A percentile compares a stretch with the other conserved stretches of the same genome.
Conservation (phyloP, 805 yeast species). For the Spathaspora sp. region DNA sequence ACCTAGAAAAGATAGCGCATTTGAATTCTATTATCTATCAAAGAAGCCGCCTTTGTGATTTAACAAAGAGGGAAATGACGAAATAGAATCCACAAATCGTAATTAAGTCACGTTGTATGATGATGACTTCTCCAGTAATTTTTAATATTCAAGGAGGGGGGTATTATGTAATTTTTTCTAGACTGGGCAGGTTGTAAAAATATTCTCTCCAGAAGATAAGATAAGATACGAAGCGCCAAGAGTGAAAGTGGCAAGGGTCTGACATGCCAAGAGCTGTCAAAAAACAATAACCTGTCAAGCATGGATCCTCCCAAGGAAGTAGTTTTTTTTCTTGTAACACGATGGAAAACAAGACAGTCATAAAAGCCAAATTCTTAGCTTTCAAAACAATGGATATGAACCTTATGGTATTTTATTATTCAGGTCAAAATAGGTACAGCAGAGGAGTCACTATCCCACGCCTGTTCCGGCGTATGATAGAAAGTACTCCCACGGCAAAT, state of each 20-base stretch:
- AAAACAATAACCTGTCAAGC: neutral
- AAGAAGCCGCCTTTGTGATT: neutral
- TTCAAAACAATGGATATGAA: too few relatives aligned
- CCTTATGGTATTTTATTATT: too few relatives aligned
- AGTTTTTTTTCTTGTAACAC: too few relatives aligned
- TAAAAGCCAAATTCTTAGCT: too few relatives aligned
- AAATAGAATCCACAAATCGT: neutral
- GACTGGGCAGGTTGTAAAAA: neutral
- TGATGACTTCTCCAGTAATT: neutral
- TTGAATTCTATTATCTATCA: neutral
- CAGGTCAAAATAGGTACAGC: too few relatives aligned
- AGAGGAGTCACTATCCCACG: too few relatives aligned
- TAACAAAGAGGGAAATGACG: neutral
- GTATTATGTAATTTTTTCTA: too few relatives aligned
- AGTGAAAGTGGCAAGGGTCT: neutral
- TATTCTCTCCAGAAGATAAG: neutral
- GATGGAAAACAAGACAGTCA: too few relatives aligned
- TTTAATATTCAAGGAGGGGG: neutral
- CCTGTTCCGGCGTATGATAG: too few relatives aligned
- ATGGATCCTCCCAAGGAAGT: too few relatives aligned
- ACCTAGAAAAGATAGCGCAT: neutral
- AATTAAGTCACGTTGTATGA: neutral
- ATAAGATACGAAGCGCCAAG: neutral
- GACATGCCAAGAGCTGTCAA: neutral
- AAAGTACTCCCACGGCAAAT: too few relatives aligned